Conservation (phyloP, 2,329 filamentous ascomycete genomes). For the Arthroderma sp. region DNA sequence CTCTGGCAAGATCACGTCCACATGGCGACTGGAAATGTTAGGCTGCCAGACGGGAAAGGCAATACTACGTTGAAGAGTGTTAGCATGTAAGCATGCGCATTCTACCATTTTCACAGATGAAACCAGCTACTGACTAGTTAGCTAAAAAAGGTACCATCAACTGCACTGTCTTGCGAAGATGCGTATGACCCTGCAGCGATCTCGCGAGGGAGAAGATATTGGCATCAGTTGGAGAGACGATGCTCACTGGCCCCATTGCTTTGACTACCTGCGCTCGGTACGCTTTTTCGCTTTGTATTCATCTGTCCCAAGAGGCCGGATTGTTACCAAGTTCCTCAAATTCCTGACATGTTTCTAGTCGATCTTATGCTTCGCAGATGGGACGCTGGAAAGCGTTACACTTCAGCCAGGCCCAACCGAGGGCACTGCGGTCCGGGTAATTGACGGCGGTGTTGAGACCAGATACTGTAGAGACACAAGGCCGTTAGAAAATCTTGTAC, state of each 20-base stretch:
- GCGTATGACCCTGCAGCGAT: neutral
- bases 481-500: neutral
- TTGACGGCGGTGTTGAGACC: neutral
- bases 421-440: neutral
- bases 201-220: slow-evolving; percentile 1
- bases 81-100: neutral
- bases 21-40: no score
- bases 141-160: neutral
- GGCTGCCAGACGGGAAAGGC: neutral
- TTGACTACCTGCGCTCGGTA: slow-evolving; percentile 6
- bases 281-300: no score
- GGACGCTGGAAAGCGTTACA: neutral
- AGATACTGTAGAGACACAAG: neutral
- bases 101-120: neutral
- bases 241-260: slow-evolving; percentile 9
- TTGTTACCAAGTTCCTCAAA: neutral
- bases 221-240: slow-evolving; percentile 7
- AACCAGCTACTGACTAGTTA: neutral
- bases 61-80: neutral
- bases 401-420: neutral
- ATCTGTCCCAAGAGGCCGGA: no score
- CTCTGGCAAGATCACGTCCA: no score
- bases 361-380: neutral
- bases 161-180: slow-evolving; percentile 4
- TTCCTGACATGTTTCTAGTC: neutral